A percentile compares a stretch with the other conserved stretches of the same genome.
Evolutionary conservation across 1,139 yeast species (phyloP).

Genomic region (Candida gigantensis): DNA sequence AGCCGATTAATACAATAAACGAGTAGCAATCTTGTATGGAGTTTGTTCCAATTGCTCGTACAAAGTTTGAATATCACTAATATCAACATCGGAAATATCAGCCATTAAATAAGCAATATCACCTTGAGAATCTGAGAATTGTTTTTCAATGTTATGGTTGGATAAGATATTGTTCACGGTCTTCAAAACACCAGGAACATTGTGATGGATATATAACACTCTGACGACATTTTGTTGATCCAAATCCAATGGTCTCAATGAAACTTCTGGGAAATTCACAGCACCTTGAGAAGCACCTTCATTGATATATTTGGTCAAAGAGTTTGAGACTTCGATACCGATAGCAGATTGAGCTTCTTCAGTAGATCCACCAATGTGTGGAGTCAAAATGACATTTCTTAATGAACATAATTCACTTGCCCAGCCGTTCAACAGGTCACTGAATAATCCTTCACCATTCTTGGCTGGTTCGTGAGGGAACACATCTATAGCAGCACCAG

Average conservation of each 20-base stretch:
- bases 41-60: conserved; percentile 88
- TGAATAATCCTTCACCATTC: conserved; percentile 84
- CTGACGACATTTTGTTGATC: conserved; percentile 90
- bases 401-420: conserved; percentile 77
- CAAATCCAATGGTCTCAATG: conserved; percentile 82
- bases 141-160: conserved; percentile 95
- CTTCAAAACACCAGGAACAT: conserved; percentile 98
- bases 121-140: conserved; percentile 93
- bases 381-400: conserved; percentile 89
- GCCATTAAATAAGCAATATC: conserved; percentile 98
- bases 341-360: conserved; percentile 99
- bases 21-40: conserved; percentile 86
- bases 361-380: conserved; percentile 99
- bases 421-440: conserved; percentile 75
- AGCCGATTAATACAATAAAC: conserved; percentile 69
- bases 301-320: conserved; percentile 87
- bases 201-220: conserved; percentile 93
- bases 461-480: conserved; percentile 98
- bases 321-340: conserved; percentile 90
- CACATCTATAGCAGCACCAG: conserved; percentile 97
- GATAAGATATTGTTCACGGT: conserved; percentile 96
- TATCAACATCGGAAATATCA: conserved; percentile 85
- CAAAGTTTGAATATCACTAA: conserved; percentile 78
- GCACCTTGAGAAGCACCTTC: conserved; percentile 97
- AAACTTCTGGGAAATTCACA: conserved; percentile 98